Percentiles rank a stretch among this genome's conserved stretches.
Conservation (phyloP, 2,329 filamentous ascomycete species). For the Beauveria caledonica region DNA sequence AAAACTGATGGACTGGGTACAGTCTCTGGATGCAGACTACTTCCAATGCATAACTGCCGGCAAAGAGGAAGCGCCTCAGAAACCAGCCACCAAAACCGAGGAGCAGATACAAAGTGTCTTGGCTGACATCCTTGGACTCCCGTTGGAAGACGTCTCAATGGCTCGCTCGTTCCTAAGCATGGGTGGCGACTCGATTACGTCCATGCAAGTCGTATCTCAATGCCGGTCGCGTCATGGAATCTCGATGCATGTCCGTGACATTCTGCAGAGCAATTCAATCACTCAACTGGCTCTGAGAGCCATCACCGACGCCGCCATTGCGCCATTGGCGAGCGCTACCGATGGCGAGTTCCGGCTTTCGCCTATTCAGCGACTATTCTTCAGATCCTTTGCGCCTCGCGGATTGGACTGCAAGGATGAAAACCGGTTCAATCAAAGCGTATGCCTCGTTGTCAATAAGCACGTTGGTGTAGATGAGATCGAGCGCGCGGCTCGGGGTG, state of each 20-base stretch:
- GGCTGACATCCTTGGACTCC: slow-evolving; percentile 19
- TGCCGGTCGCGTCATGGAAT: neutral
- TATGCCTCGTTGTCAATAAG: neutral
- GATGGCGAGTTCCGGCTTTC: slow-evolving; percentile 16
- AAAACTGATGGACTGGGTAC: neutral
- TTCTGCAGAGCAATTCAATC: slow-evolving; percentile 15
- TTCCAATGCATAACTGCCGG: neutral
- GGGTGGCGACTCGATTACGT: slow-evolving; percentile 6
- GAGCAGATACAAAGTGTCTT: slow-evolving; percentile 19
- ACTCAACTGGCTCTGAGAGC: slow-evolving; percentile 13
- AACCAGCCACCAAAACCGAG: neutral
- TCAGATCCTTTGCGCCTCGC: neutral
- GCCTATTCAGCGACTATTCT: neutral
- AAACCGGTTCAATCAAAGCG: slow-evolving; percentile 15
- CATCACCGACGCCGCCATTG: neutral
- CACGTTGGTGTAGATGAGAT: neutral
- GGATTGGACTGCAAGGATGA: slow-evolving; percentile 6
- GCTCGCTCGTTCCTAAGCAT: neutral
- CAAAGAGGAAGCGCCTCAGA: neutral
- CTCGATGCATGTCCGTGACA: slow-evolving; percentile 3
- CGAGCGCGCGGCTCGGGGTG: neutral
- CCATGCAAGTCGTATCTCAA: neutral
- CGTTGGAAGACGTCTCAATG: neutral
- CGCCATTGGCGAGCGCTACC: neutral
- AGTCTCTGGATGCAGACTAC: neutral